Evolutionary conservation across 768 basidiomycete species (phyloP), one percentile per base, ranked within the genome.

Genomic region (Gyrodon lividus): DNA sequence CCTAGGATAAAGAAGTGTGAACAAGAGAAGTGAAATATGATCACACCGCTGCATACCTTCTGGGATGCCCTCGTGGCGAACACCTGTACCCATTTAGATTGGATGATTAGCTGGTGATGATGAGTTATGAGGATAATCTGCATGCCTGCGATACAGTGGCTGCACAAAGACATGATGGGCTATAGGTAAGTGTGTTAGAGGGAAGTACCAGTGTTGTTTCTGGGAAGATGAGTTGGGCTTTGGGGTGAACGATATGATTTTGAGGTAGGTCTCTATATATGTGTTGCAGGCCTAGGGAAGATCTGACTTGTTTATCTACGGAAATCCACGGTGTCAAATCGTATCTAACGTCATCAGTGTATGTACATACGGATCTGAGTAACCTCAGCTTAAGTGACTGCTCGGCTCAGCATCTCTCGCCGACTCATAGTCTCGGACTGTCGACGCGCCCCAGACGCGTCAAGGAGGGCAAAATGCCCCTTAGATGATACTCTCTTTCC

Each of bases 141-240:
- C 68, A 35, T 47, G 80, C 84, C 82, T 63, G 72, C 72, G 48
- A 83, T 52, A 51, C 84, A 86, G 58, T 85, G 64, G 51, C 74
- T 69, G 68, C 82, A 82, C 52, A 81, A 69, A 64, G 76, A 77
- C 81, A 82, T 81, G 43, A 5, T 43, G 33, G 34, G 8, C 26
- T 55, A 24, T 51, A 31, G 24, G 12, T 17, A 28, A 16, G 31
- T 24, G 38, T 3, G 28, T 35, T n/a, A 34, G 41, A 5, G 33
- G 34, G n/a, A n/a, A n/a, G n/a, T n/a, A 30, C 23, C n/a, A 38
- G 20, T 23, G 10, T 43, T 16, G 10, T 43, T 16, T n/a, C 16
- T 34, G 28, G 39, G 30, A 14, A 16, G 10, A n/a, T 23, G 2
- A 7, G 8, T 24, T 6, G 10, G 40, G 48, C 9, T 33, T 23